Conservation (phyloP, 306 rosid species). For the Castanea sativa region DNA sequence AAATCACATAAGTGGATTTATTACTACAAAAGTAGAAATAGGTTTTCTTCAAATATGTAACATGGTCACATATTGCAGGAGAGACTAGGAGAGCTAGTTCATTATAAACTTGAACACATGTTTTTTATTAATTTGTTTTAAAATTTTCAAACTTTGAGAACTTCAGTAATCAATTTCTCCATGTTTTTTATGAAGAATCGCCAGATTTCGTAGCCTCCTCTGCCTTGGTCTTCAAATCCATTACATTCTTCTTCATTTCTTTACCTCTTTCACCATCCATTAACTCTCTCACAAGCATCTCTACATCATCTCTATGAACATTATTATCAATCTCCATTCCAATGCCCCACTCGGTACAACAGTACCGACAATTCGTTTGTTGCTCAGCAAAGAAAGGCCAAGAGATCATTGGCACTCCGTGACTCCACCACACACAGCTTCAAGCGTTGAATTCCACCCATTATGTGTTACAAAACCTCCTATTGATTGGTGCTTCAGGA, state of each 20-base stretch:
- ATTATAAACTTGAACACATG: too few relatives aligned
- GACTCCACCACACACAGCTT: too few relatives aligned
- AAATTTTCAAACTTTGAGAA: neutral
- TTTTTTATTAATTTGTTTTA: too few relatives aligned
- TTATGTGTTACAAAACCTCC: slow-evolving; percentile 45
- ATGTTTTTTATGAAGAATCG: slow-evolving; percentile 39
- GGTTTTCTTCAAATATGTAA: too few relatives aligned
- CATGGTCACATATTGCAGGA: too few relatives aligned
- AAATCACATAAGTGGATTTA: too few relatives aligned
- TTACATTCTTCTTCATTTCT: slow-evolving; percentile 30
- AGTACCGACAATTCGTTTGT: slow-evolving; percentile 15
- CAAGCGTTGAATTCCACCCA: too few relatives aligned
- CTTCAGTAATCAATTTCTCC: slow-evolving; percentile 28
- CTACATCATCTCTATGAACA: slow-evolving; percentile 43
- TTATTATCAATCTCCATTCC: slow-evolving; percentile 35
- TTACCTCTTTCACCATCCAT: slow-evolving; percentile 41
- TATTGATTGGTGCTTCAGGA: slow-evolving; percentile 36
- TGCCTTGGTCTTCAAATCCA: slow-evolving; percentile 35
- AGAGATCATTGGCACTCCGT: too few relatives aligned
- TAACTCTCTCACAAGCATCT: slow-evolving; percentile 38
- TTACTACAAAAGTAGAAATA: too few relatives aligned
- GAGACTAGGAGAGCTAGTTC: too few relatives aligned
- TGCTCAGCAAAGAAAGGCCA: slow-evolving; percentile 28
- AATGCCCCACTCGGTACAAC: slow-evolving; percentile 41
- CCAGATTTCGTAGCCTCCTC: slow-evolving; percentile 15